phyloP scores from a whole-genome alignment of 208 protist species.

The Trichomonas vaginalis region DNA sequence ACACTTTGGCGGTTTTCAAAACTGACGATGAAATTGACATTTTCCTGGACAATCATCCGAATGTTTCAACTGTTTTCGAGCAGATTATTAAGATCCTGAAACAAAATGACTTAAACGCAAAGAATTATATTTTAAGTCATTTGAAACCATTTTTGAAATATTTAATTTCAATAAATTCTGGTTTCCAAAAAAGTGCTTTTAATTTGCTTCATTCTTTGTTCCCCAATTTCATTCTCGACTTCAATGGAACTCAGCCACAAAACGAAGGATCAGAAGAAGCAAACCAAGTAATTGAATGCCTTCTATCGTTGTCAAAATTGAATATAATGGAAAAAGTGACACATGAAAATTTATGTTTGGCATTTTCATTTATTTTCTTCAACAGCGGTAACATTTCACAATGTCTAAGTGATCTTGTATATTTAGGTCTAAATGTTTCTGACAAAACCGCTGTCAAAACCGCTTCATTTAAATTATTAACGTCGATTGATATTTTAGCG shows the following conservation, averaged over 20 bases:
- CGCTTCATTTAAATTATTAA: neutral
- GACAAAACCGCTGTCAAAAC: neutral
- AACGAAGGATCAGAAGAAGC: neutral
- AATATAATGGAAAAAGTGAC: neutral
- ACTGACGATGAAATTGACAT: neutral
- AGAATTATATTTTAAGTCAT: neutral
- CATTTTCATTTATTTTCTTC: neutral
- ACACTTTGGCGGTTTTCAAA: neutral
- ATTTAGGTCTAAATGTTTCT: neutral
- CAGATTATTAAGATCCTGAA: neutral
- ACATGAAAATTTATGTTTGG: neutral
- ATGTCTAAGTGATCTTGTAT: neutral
- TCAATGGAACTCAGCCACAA: neutral
- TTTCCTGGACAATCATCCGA: neutral
- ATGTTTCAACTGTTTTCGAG: neutral
- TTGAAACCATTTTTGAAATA: neutral
- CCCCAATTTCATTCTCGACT: neutral
- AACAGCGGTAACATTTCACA: neutral
- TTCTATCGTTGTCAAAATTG: neutral
- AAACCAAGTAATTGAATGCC: neutral
- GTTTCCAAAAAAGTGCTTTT: neutral
- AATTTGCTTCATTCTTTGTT: neutral
- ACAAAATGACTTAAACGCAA: neutral
- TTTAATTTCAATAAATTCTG: neutral
- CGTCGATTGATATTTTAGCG: neutral